A percentile compares a stretch with the other conserved stretches of the same genome.
Conservation (phyloP, 495 filamentous ascomycete species). For the Daldinia childiae region DNA sequence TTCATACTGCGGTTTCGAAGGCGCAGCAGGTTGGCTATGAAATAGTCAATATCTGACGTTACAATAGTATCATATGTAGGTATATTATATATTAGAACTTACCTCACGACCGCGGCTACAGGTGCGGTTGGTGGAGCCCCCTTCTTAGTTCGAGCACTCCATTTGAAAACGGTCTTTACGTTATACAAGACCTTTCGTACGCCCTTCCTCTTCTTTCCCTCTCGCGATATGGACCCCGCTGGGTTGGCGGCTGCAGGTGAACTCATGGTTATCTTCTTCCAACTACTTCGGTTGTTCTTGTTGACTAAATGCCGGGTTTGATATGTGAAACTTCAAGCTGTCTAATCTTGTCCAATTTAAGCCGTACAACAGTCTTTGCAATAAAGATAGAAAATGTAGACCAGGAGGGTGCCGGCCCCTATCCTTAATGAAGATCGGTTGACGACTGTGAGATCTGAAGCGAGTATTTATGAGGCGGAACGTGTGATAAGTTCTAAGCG, state of each 20-base stretch:
- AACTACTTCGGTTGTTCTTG: neutral
- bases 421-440: neutral
- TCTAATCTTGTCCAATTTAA: conserved; percentile 10
- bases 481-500: neutral
- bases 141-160: conserved; percentile 57
- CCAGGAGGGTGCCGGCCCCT: conserved; percentile 32
- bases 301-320: neutral
- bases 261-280: conserved; percentile 51
- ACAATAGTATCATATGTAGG: neutral
- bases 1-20: conserved; percentile 42
- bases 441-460: conserved; percentile 5
- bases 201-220: conserved; percentile 67
- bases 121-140: conserved; percentile 45
- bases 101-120: conserved; percentile 39
- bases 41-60: conserved; percentile 19
- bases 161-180: conserved; percentile 70
- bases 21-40: conserved; percentile 38
- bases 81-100: conserved; percentile 14
- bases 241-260: conserved; percentile 47
- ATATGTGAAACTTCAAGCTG: conserved; percentile 16
- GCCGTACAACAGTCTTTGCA: conserved; percentile 22
- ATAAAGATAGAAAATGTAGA: conserved; percentile 5
- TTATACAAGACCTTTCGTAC: conserved; percentile 69
- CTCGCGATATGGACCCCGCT: conserved; percentile 49
- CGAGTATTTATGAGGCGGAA: neutral